Conservation (phyloP, 768 basidiomycete species). For the Tubosaeta sp. region DNA sequence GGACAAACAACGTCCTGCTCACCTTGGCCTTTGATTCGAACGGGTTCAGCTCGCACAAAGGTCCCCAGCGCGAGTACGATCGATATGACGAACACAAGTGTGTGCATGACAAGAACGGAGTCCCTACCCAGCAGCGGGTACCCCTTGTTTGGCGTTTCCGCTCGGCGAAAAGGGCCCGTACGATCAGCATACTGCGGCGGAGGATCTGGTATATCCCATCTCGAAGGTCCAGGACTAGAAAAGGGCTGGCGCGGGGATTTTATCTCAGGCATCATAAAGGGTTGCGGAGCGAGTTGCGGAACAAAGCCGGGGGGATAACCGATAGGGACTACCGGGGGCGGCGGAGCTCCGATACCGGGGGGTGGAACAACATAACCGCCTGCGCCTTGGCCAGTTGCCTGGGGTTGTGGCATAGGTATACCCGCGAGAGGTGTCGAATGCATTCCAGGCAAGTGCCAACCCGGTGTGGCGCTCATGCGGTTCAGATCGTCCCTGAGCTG, state of each 20-base stretch:
- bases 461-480: conserved; percentile 41
- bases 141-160: conserved; percentile 16
- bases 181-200: background rate
- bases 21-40: conserved; percentile 43
- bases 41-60: conserved; percentile 34
- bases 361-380: conserved; percentile 24
- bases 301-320: conserved; percentile 20
- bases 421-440: conserved; percentile 3
- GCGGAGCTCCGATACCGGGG: conserved; percentile 2
- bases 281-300: conserved; percentile 10
- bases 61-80: conserved; percentile 35
- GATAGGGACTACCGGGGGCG: conserved; percentile 12
- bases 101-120: conserved; percentile 11
- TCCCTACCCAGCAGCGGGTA: background rate
- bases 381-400: conserved; percentile 1
- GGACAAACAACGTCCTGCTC: conserved; percentile 13
- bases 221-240: conserved; percentile 22
- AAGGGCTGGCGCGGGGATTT: conserved; percentile 1
- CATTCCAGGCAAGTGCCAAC: conserved; percentile 22
- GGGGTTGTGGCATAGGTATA: conserved; percentile 21
- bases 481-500: conserved; percentile 41
- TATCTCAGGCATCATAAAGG: conserved; percentile 18
- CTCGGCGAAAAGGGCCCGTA: conserved; percentile 35
- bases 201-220: conserved; percentile 23
- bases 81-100: conserved; percentile 34